phyloP scores from a whole-genome alignment of 768 basidiomycete genomes.

The Stropharia rugosoannulata region DNA sequence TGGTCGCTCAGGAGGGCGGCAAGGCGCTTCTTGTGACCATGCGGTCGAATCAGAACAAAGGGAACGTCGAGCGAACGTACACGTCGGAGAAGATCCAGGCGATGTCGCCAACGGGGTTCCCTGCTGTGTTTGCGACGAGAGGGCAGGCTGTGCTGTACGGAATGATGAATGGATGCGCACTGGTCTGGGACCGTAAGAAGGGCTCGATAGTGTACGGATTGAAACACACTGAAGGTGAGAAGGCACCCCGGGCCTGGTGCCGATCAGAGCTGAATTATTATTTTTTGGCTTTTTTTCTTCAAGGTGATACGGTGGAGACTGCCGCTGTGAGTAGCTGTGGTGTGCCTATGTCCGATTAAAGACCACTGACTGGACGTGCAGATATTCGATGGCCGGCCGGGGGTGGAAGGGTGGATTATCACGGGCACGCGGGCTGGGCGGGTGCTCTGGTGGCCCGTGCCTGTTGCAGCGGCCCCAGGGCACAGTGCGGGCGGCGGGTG shows the following conservation, averaged over 20 bases:
- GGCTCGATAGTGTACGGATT: slow-evolving; percentile 56
- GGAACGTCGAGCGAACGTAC: slow-evolving; percentile 53
- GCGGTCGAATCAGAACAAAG: slow-evolving; percentile 46
- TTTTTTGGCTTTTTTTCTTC: slow-evolving; percentile 6
- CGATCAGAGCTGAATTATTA: slow-evolving; percentile 8
- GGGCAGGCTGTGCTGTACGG: slow-evolving; percentile 62
- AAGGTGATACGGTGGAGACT: slow-evolving; percentile 41
- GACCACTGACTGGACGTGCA: slow-evolving; percentile 13
- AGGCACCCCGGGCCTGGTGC: background rate
- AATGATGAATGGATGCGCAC: slow-evolving; percentile 47
- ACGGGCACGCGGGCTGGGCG: slow-evolving; percentile 57
- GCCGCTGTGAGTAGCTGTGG: slow-evolving; percentile 33
- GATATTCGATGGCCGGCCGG: slow-evolving; percentile 47
- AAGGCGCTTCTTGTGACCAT: slow-evolving; percentile 52
- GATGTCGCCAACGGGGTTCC: slow-evolving; percentile 27
- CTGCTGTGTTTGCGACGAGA: slow-evolving; percentile 52
- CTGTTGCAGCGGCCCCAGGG: slow-evolving; percentile 28
- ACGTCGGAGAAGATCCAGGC: slow-evolving; percentile 35
- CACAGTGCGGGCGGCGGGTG: slow-evolving; percentile 3
- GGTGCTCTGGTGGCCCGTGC: slow-evolving; percentile 60
- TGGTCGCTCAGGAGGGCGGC: slow-evolving; percentile 54
- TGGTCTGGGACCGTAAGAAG: slow-evolving; percentile 63
- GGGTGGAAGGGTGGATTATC: slow-evolving; percentile 43
- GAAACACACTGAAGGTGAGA: slow-evolving; percentile 59
- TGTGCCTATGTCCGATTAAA: slow-evolving; percentile 3